Evolutionary conservation across 169 alveolate genomes (phyloP), one percentile per base, ranked within the genome.

Genomic region (Plasmodium berghei): DNA sequence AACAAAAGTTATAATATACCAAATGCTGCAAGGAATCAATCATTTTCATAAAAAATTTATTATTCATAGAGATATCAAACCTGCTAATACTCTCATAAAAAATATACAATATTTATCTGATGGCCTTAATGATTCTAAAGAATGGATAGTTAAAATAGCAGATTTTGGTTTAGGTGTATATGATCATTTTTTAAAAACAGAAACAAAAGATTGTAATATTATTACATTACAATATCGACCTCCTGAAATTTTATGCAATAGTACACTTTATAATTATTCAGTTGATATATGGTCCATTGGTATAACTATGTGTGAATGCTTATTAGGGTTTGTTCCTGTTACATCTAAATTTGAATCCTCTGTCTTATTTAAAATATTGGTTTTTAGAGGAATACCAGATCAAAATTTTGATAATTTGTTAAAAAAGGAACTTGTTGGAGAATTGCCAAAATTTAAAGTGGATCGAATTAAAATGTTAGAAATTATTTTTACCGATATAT

Each of bases 231-330:
- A 92, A 46, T 94, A 94, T 80, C 85, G 96, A 52, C 96, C 96
- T 5, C 96, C 96, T 16, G 96, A 94, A 88, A 77, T 94, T 9
- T 66, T 94, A 24, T 87, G 92, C 46, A 73, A 87, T 18, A 63
- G 73, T 48, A 45, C 73, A 48, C n/a, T 73, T 55, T 87, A 72
- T 64, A 87, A 87, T 55, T 87, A 87, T 48, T 87, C 92, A 3
- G 87, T 94, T 8, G 96, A 94, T 73, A 92, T 94, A 59, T 94
- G 96, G 96, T 94, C 96, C 0, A 72, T 94, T 8, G 96, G 95
- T 3, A 91, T 89, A 26, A 94, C 94, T 10, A 94, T 93, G 73
- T 90, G 94, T 91, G 80, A 64, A 83, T 91, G 85, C 1, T 73
- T 66, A 58, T 59, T 83, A 34, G 90, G 73, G 9, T 48, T 80